A percentile compares a stretch with the other conserved stretches of the same genome.
phyloP scores from a whole-genome alignment of 2,329 filamentous ascomycete genomes.

The Apiospora arundinis region DNA sequence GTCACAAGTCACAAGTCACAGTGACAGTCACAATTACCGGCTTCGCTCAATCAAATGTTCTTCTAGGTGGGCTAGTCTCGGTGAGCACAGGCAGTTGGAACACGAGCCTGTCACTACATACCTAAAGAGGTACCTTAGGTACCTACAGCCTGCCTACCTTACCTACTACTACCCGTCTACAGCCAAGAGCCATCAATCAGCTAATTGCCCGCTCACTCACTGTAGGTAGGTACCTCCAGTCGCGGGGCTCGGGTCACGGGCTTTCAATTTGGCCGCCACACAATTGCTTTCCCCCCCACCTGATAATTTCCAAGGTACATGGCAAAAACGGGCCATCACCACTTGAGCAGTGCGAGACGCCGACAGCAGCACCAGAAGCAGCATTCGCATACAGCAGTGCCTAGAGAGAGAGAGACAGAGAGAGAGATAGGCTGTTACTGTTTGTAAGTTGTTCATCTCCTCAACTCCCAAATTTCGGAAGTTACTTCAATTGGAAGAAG shows the following conservation, averaged over 20 bases:
- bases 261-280: conserved; percentile 23
- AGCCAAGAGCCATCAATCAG: not conserved
- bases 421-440: not conserved
- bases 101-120: too few species aligned
- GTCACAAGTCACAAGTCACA: not conserved
- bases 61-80: too few species aligned
- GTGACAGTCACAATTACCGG: not conserved
- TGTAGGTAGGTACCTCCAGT: not conserved
- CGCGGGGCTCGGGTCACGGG: conserved; percentile 21
- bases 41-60: too few species aligned
- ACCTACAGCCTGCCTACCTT: too few species aligned
- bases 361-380: not conserved
- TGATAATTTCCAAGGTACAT: conserved; percentile 18
- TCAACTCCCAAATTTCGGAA: not conserved
- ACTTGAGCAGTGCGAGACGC: conserved; percentile 1
- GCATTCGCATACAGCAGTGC: not conserved
- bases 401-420: not conserved
- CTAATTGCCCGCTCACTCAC: not conserved
- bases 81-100: conserved; percentile 10
- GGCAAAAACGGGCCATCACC: conserved; percentile 21
- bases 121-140: too few species aligned
- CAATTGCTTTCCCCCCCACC: conserved; percentile 19
- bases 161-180: too few species aligned
- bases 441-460: not conserved
- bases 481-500: too few species aligned